Percentiles rank a stretch among this genome's conserved stretches.
Conservation (phyloP, 2,329 filamentous ascomycete genomes). For the Penicillium sp. region DNA sequence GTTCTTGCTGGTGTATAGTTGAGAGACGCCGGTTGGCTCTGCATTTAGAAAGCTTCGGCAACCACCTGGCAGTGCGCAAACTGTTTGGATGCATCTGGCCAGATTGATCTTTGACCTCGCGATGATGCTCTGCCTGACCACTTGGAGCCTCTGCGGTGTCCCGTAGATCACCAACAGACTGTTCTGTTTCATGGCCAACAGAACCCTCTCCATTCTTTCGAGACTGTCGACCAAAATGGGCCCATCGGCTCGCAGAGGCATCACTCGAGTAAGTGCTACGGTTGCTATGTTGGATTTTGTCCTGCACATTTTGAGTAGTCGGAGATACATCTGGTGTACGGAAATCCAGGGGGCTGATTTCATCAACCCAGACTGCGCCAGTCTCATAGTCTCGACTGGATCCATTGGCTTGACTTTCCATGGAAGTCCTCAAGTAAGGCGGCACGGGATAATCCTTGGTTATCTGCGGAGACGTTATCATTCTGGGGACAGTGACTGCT, state of each 20-base stretch:
- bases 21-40: constrained; percentile 10
- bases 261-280: not conserved
- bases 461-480: not conserved
- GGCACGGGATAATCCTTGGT: constrained; percentile 1
- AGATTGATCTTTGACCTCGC: constrained; percentile 3
- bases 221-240: constrained; percentile 1
- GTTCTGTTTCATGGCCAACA: not conserved
- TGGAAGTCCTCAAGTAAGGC: constrained; percentile 1
- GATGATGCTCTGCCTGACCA: not conserved
- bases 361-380: not conserved
- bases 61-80: constrained; percentile 12
- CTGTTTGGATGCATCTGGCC: constrained; percentile 4
- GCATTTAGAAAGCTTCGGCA: constrained; percentile 11
- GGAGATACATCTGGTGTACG: constrained; percentile 2
- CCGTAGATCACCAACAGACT: not conserved
- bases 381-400: constrained; percentile 2
- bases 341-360: not conserved
- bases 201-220: not conserved
- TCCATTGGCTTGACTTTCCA: constrained; percentile 3
- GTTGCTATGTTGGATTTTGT: constrained; percentile 3
- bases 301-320: constrained; percentile 5
- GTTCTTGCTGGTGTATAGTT: constrained; percentile 5
- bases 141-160: constrained; percentile 1
- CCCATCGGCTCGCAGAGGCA: not conserved
- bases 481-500: not conserved